Percentiles rank a stretch among this genome's conserved stretches.
Evolutionary conservation across 352 stramenopile genomes (phyloP).

Genomic region (Thraustochytrium striatum): DNA sequence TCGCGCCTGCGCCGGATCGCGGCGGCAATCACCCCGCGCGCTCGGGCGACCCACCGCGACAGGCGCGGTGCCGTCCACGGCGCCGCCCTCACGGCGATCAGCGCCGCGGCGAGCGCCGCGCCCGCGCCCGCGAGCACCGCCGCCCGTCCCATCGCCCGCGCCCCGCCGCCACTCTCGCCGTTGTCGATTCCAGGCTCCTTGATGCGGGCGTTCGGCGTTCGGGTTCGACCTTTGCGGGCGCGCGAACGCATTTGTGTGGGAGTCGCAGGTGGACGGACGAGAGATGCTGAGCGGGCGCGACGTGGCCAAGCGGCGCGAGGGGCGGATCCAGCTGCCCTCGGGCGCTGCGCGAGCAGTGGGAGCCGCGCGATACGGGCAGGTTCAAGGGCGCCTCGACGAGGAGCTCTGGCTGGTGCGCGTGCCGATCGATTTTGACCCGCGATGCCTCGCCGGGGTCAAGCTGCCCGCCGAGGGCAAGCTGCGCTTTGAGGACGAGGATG

Average conservation of each 20-base stretch:
- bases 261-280: too few relatives aligned
- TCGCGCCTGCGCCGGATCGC: too few relatives aligned
- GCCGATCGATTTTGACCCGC: slow-evolving; percentile 18
- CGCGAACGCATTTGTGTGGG: too few relatives aligned
- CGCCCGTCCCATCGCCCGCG: background rate
- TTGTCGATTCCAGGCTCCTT: too few relatives aligned
- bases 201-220: too few relatives aligned
- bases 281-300: too few relatives aligned
- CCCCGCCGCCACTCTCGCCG: background rate
- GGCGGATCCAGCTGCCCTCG: too few relatives aligned
- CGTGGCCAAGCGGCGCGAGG: too few relatives aligned
- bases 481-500: background rate
- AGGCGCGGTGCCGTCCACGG: background rate
- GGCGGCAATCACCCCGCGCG: too few relatives aligned
- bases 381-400: background rate
- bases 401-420: slow-evolving; percentile 35
- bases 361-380: background rate
- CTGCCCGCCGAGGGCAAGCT: slow-evolving; percentile 1
- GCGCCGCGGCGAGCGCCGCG: background rate
- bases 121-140: background rate
- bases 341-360: too few relatives aligned
- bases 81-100: background rate
- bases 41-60: too few relatives aligned
- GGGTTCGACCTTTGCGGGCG: too few relatives aligned
- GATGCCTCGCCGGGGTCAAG: slow-evolving; percentile 1